Evolutionary conservation across 148 eudicot species (phyloP).

Genomic region (Euryodendron excelsum): DNA sequence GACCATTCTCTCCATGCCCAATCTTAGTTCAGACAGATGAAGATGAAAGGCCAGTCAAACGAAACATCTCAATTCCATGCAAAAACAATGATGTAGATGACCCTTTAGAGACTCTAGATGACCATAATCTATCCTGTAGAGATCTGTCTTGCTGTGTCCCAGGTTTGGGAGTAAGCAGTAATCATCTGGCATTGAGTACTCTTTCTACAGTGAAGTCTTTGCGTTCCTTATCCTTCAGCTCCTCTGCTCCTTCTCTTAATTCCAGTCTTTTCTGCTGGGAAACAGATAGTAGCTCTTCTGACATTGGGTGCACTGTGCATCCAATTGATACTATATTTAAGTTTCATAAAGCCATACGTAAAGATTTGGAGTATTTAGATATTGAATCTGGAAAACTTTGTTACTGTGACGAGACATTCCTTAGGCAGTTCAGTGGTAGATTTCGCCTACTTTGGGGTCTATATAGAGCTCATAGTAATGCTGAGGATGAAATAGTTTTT

Average conservation of each 20-base stretch:
- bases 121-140: constrained; percentile 38
- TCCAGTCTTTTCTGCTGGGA: constrained; percentile 96
- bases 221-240: constrained; percentile 78
- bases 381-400: constrained; percentile 77
- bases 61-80: constrained; percentile 31
- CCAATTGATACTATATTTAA: constrained; percentile 86
- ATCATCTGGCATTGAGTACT: constrained; percentile 47
- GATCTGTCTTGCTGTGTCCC: constrained; percentile 86
- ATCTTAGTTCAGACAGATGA: constrained; percentile 29
- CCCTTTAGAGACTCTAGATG: constrained; percentile 27
- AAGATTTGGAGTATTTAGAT: constrained; percentile 89
- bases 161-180: constrained; percentile 73
- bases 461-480: constrained; percentile 92
- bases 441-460: constrained; percentile 83
- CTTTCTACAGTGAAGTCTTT: constrained; percentile 68
- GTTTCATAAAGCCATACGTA: constrained; percentile 88
- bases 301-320: constrained; percentile 46
- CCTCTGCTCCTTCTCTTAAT: constrained; percentile 81
- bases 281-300: constrained; percentile 55
- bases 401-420: constrained; percentile 59
- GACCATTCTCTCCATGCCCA: constrained; percentile 36
- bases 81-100: constrained; percentile 26
- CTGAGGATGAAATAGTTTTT: constrained; percentile 89
- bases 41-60: constrained; percentile 44
- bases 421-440: constrained; percentile 76